Conservation (phyloP, 768 basidiomycete genomes). For the Clavulina sp. region DNA sequence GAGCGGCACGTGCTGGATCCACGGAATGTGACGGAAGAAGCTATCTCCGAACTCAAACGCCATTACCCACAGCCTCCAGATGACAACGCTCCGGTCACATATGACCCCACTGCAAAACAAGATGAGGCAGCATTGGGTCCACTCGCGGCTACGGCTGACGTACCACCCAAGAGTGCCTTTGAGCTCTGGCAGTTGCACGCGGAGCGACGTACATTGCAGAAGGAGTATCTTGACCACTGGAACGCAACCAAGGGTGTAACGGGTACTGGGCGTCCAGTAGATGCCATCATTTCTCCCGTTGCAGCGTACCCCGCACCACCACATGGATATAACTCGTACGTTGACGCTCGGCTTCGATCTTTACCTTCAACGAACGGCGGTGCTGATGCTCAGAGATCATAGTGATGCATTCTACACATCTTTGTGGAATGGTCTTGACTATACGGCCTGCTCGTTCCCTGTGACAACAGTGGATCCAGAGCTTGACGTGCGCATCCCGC, state of each 20-base stretch:
- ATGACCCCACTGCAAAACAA: no score
- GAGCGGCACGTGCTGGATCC: background rate
- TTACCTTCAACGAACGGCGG: background rate
- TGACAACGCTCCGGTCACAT: no score
- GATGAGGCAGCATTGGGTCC: no score
- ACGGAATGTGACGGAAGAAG: no score
- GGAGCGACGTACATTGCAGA: conserved; percentile 29
- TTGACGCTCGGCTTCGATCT: background rate
- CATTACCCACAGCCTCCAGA: no score
- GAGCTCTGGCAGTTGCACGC: conserved; percentile 54
- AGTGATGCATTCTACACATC: conserved; percentile 38
- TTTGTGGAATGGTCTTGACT: conserved; percentile 57
- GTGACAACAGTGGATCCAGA: conserved; percentile 39
- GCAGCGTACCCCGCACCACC: conserved; percentile 44
- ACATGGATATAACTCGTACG: conserved; percentile 39
- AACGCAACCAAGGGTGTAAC: conserved; percentile 32
- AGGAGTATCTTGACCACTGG: conserved; percentile 47
- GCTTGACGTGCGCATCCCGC: conserved; percentile 31
- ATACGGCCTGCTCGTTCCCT: conserved; percentile 41
- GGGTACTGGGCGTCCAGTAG: conserved; percentile 54
- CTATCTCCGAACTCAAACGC: no score
- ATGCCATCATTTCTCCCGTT: conserved; percentile 52
- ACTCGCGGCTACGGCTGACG: no score
- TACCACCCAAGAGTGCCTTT: conserved; percentile 28
- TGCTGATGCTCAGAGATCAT: background rate